A percentile compares a stretch with the other conserved stretches of the same genome.
These are phyloP conservation scores for Hypoxylon sp. DNA, from an alignment of 2,329 filamentous ascomycete species.

Conservation along the genomic window DNA sequence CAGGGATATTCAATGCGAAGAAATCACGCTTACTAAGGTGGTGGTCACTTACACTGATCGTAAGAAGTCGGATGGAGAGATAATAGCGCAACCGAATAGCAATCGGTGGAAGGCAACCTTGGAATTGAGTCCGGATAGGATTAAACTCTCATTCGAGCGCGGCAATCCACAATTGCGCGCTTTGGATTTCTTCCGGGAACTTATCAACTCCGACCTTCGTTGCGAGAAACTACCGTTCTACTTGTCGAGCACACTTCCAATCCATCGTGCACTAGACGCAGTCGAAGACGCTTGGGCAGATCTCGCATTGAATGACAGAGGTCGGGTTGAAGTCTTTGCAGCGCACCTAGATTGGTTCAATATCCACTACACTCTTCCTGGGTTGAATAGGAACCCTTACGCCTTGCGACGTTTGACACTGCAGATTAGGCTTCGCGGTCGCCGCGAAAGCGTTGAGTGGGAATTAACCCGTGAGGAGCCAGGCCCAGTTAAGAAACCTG, in stretches of 20 bases:
- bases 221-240: conserved; percentile 69
- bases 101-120: conserved; percentile 69
- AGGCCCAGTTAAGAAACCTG: conserved; percentile 43
- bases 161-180: conserved; percentile 78
- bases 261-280: conserved; percentile 73
- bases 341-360: conserved; percentile 71
- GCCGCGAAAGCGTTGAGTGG: conserved; percentile 67
- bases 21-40: conserved; percentile 74
- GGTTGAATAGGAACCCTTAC: conserved; percentile 48
- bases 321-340: conserved; percentile 66
- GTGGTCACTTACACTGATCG: conserved; percentile 75
- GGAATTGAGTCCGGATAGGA: conserved; percentile 68
- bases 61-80: conserved; percentile 45
- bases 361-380: conserved; percentile 66
- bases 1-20: conserved; percentile 69
- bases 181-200: conserved; percentile 71
- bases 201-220: conserved; percentile 58
- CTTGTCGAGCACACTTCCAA: conserved; percentile 73
- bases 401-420: conserved; percentile 62
- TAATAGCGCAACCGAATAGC: conserved; percentile 31
- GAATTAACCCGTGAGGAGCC: conserved; percentile 60
- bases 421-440: conserved; percentile 66
- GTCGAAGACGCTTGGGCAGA: conserved; percentile 71
- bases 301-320: conserved; percentile 60
- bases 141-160: conserved; percentile 72